Conservation (phyloP, 805 yeast genomes). For the Myxozyma lipomycoides region DNA sequence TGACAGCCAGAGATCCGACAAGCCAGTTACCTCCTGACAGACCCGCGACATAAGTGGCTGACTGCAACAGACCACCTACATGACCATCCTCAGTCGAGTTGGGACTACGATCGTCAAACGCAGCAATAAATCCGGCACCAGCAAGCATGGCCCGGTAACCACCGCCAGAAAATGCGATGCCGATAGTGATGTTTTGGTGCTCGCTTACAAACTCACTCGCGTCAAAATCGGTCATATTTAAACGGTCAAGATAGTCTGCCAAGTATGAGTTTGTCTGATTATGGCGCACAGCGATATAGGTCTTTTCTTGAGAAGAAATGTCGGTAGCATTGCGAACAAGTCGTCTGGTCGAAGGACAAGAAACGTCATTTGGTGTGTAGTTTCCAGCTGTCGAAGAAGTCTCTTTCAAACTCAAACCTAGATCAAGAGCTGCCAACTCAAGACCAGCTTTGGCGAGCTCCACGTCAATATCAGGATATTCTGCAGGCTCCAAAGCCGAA, state of each 20-base stretch:
- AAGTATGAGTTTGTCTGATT: slow-evolving; percentile 31
- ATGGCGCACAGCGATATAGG: slow-evolving; percentile 27
- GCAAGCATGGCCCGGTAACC: slow-evolving; percentile 84
- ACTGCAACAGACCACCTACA: slow-evolving; percentile 67
- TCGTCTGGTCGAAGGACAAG: slow-evolving; percentile 41
- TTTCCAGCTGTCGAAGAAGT: slow-evolving; percentile 37
- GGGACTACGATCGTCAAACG: slow-evolving; percentile 65
- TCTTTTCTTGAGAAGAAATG: slow-evolving; percentile 17
- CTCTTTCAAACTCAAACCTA: neutral
- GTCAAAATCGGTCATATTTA: slow-evolving; percentile 49
- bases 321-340: slow-evolving; percentile 33
- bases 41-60: slow-evolving; percentile 66
- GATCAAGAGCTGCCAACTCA: neutral
- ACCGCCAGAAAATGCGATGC: slow-evolving; percentile 73
- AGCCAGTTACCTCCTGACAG: slow-evolving; percentile 85
- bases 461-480: neutral
- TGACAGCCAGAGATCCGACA: slow-evolving; percentile 59
- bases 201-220: slow-evolving; percentile 34
- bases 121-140: slow-evolving; percentile 81
- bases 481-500: neutral
- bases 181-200: slow-evolving; percentile 33
- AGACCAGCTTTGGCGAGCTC: neutral
- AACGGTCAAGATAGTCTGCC: slow-evolving; percentile 44
- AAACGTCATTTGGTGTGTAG: slow-evolving; percentile 46
- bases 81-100: slow-evolving; percentile 50